A percentile compares a stretch with the other conserved stretches of the same genome.
phyloP scores from a whole-genome alignment of 1,284 basidiomycete genomes.

The Malassezia brasiliensis region DNA sequence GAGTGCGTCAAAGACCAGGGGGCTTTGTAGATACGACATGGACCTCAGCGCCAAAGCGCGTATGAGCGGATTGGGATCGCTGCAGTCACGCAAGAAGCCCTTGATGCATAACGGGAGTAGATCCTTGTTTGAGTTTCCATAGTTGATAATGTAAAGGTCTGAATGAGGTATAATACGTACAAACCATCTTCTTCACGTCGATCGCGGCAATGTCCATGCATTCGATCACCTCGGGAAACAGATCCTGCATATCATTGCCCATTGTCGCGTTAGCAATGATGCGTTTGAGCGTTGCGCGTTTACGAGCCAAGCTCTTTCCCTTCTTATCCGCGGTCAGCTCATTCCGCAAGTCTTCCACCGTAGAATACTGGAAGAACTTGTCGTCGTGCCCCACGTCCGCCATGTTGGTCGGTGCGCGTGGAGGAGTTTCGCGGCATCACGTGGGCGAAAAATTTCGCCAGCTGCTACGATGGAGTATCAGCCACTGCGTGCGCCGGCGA shows the following conservation, averaged over 20 bases:
- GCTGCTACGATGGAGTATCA: constrained; percentile 16
- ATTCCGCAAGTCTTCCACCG: constrained; percentile 41
- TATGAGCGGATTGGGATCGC: constrained; percentile 80
- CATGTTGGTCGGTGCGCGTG: constrained; percentile 19
- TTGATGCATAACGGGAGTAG: constrained; percentile 78
- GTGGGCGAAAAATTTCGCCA: constrained; percentile 15
- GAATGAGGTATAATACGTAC: background rate
- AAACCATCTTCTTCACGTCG: constrained; percentile 89
- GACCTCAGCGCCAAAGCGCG: constrained; percentile 85
- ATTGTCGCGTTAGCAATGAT: constrained; percentile 49
- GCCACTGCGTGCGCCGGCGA: constrained; percentile 12
- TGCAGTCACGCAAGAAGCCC: constrained; percentile 82
- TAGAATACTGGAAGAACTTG: constrained; percentile 46
- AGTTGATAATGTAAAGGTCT: constrained; percentile 68
- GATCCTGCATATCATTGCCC: constrained; percentile 68
- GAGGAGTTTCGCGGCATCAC: constrained; percentile 5
- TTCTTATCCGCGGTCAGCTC: constrained; percentile 46
- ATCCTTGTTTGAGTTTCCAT: constrained; percentile 75
- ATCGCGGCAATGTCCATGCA: constrained; percentile 77
- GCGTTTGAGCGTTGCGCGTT: constrained; percentile 43
- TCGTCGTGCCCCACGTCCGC: constrained; percentile 40
- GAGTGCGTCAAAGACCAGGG: constrained; percentile 57
- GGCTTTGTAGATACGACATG: constrained; percentile 80
- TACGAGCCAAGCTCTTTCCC: constrained; percentile 43
- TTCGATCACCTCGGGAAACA: constrained; percentile 73